Percentiles rank a stretch among this genome's conserved stretches.
These are phyloP conservation scores for Hypoxylon perforatum DNA, from an alignment of 495 filamentous ascomycete species.

Conservation along the genomic window DNA sequence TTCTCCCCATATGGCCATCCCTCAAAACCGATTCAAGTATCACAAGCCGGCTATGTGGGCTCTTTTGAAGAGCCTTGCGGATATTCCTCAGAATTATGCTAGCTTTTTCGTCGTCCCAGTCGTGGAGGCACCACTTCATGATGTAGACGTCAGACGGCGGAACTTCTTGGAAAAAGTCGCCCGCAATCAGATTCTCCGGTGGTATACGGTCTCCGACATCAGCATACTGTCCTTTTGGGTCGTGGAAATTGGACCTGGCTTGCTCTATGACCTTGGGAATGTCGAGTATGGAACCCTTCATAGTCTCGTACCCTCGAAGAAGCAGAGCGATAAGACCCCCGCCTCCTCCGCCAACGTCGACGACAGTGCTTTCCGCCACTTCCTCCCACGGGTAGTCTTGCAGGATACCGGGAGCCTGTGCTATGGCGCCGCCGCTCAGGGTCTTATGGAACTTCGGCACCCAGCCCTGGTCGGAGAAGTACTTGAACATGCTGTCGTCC, in stretches of 20 bases:
- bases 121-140: slow-evolving; percentile 49
- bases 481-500: slow-evolving; percentile 48
- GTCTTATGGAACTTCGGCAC: slow-evolving; percentile 44
- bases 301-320: slow-evolving; percentile 11
- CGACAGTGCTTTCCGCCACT: background rate
- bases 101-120: slow-evolving; percentile 46
- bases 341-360: slow-evolving; percentile 23
- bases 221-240: slow-evolving; percentile 9
- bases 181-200: slow-evolving; percentile 21
- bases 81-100: slow-evolving; percentile 31
- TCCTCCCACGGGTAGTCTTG: slow-evolving; percentile 49
- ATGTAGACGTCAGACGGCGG: slow-evolving; percentile 37
- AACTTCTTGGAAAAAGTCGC: slow-evolving; percentile 45
- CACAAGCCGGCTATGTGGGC: slow-evolving; percentile 22
- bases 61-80: slow-evolving; percentile 15
- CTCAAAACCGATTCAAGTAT: slow-evolving; percentile 44
- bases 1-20: slow-evolving; percentile 22
- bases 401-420: slow-evolving; percentile 48
- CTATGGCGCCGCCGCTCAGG: slow-evolving; percentile 44
- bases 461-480: slow-evolving; percentile 45
- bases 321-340: slow-evolving; percentile 29
- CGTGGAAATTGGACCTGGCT: background rate
- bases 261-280: slow-evolving; percentile 7
- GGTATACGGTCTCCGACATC: slow-evolving; percentile 11
- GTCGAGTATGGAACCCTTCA: slow-evolving; percentile 33